phyloP scores from a whole-genome alignment of 2,329 filamentous ascomycete species.

The Aspergillus japonicus region DNA sequence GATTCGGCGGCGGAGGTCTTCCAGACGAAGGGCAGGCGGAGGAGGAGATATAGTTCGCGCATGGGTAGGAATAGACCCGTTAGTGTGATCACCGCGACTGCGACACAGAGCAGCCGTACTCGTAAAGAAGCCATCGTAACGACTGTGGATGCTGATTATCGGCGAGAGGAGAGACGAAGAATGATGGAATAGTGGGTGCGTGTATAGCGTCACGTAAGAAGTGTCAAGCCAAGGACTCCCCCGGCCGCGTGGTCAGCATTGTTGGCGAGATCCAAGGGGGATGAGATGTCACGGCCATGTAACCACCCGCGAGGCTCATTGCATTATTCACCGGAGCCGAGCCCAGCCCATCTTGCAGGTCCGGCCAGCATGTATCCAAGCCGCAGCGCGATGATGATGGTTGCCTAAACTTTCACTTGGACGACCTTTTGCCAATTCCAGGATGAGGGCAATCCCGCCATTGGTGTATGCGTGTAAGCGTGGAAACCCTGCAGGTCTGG shows the following conservation, averaged over 20 bases:
- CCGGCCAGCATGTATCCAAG: no score
- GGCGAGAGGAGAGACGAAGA: background rate
- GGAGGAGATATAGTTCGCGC: slow-evolving; percentile 1
- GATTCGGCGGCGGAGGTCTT: background rate
- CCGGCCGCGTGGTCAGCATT: background rate
- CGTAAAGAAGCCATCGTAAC: background rate
- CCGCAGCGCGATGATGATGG: background rate
- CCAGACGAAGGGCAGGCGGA: slow-evolving; percentile 14
- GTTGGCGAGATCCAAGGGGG: background rate
- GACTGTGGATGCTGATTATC: background rate
- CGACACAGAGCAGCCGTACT: background rate
- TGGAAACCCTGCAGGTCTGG: background rate
- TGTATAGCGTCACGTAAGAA: background rate
- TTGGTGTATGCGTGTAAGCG: background rate
- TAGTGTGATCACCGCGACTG: background rate
- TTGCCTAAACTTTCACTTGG: background rate
- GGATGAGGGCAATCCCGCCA: background rate
- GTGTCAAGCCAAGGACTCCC: background rate
- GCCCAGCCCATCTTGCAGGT: no score
- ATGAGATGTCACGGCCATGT: background rate
- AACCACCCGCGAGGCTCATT: background rate
- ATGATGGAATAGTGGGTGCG: background rate
- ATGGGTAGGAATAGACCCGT: background rate
- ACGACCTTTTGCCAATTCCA: background rate
- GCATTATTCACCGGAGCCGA: no score